These are phyloP conservation scores for Daldinia vernicosa DNA, from an alignment of 495 filamentous ascomycete species.

Conservation along the genomic window DNA sequence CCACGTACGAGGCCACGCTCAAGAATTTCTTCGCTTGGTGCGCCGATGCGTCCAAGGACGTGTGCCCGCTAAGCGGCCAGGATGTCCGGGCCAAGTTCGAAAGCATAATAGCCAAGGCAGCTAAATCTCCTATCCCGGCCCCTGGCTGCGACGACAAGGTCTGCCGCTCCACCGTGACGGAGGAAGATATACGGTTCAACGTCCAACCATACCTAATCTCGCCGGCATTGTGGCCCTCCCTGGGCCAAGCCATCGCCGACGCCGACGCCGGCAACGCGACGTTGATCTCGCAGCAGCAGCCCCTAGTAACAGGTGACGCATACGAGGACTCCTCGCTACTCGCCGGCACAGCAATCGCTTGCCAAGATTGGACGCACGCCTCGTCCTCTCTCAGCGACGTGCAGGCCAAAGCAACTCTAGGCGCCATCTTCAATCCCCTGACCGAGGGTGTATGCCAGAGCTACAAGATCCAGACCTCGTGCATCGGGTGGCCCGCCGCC, in stretches of 20 bases:
- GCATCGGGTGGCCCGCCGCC: conserved; percentile 53
- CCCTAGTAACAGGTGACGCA: conserved; percentile 35
- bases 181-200: conserved; percentile 37
- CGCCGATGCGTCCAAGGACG: conserved; percentile 21
- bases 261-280: conserved; percentile 45
- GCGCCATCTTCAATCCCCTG: conserved; percentile 40
- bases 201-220: conserved; percentile 31
- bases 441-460: conserved; percentile 41
- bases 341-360: conserved; percentile 45
- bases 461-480: conserved; percentile 44
- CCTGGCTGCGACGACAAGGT: conserved; percentile 41
- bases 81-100: conserved; percentile 45
- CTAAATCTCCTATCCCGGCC: conserved; percentile 47
- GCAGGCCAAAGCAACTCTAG: conserved; percentile 32
- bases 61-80: conserved; percentile 43
- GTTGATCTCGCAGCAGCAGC: conserved; percentile 36
- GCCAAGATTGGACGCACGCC: conserved; percentile 50
- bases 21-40: conserved; percentile 54
- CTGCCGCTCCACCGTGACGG: conserved; percentile 37
- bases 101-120: conserved; percentile 37
- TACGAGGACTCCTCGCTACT: conserved; percentile 38
- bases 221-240: conserved; percentile 31
- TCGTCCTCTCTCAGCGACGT: conserved; percentile 38
- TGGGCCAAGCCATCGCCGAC: conserved; percentile 37
- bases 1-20: conserved; percentile 46